Evolutionary conservation across 805 yeast genomes (phyloP), one percentile per base, ranked within the genome.

Genomic region (Groenewaldozyma salmanticensis): DNA sequence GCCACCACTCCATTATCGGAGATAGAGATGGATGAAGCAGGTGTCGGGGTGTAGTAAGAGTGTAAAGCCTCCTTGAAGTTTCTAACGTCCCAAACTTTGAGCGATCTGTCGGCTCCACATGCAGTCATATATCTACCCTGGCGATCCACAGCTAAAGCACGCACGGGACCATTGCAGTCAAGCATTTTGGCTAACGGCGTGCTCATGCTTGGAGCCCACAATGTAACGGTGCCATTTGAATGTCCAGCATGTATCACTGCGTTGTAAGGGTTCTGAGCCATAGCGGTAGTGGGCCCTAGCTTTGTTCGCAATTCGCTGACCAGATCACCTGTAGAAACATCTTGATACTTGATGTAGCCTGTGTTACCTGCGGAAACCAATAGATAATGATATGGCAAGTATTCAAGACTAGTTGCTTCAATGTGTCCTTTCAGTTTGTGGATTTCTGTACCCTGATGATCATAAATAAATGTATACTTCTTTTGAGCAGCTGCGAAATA

Each of bases 401-500:
- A 92, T 48, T 88, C 94, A 54, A 92, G 66, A 44, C 74, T 67
- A 31, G 88, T 84, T 21, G 80, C 80, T 52, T 88, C 97, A 21
- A 86, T 69, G 59, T 92, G 98, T 57, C 84, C 92, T 54, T 82
- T 83, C 62, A 92, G 69, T 54, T 94, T 75, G 63, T 92, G 99
- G 45, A 92, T 65, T 68, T 92, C 99, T 40, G 81, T 71, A 21
- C 99, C 99, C 47, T 79, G 76, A 50, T 80, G 79, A 61, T 92
- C 96, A 60, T 92, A 92, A 29, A 92, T 83, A 59, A 81, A 92
- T 0, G 92, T 83, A 61, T 90, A 85, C 60, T 86, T 88, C 64
- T 87, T 88, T 64, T 92, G 99, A 1, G 99, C 97, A 15, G 80
- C 95, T 0, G 99, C 99, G 65, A 85, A 87, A 61, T 69, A 87